Conservation (phyloP, 352 stramenopile genomes). For the Phytophthora ohioensis region DNA sequence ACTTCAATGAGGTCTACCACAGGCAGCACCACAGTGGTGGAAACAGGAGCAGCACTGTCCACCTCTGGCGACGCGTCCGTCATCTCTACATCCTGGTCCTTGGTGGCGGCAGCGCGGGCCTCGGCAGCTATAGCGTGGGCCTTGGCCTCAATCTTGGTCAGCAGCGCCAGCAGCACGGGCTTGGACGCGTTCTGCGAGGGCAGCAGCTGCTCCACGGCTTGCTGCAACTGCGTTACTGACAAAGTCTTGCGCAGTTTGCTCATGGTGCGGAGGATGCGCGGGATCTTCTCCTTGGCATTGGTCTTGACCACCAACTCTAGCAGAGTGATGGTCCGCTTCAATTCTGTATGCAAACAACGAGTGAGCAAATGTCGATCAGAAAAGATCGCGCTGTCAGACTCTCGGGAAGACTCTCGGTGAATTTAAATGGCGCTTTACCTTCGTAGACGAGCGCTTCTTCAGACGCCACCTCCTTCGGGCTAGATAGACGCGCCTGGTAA, state of each 20-base stretch:
- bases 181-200: conserved; percentile 74
- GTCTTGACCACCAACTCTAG: conserved; percentile 84
- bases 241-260: conserved; percentile 85
- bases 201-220: conserved; percentile 68
- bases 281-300: conserved; percentile 88
- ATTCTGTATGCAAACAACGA: conserved; percentile 52
- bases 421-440: conserved; percentile 36
- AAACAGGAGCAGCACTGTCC: conserved; percentile 23
- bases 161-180: conserved; percentile 54
- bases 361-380: background rate
- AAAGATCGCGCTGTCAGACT: conserved; percentile 19
- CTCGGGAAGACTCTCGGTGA: background rate
- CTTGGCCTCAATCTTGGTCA: conserved; percentile 59
- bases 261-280: conserved; percentile 80
- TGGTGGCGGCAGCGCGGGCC: conserved; percentile 11
- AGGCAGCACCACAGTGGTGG: conserved; percentile 45
- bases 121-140: conserved; percentile 27
- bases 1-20: conserved; percentile 85
- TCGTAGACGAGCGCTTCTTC: conserved; percentile 77
- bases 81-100: conserved; percentile 68
- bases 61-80: conserved; percentile 50
- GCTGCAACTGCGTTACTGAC: conserved; percentile 64
- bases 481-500: conserved; percentile 52
- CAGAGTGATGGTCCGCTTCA: conserved; percentile 77
- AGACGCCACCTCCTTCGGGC: conserved; percentile 55